Percentiles rank a stretch among this genome's conserved stretches.
Evolutionary conservation across 306 rosid species (phyloP).

Genomic region (Cicer chorassanicum): DNA sequence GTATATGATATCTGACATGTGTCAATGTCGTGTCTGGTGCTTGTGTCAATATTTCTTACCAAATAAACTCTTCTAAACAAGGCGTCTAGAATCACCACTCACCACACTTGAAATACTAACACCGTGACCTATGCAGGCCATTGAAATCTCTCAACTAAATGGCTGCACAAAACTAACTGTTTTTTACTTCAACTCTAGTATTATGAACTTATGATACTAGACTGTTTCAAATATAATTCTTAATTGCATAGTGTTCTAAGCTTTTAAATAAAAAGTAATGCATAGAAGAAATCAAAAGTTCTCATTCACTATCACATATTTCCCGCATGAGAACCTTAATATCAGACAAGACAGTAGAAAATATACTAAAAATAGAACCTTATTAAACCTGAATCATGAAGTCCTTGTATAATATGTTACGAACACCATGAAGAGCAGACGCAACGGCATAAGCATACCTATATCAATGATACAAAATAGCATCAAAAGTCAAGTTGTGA

Average conservation of each 20-base stretch:
- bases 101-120: neutral
- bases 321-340: conserved; percentile 24
- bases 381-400: conserved; percentile 95
- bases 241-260: conserved; percentile 9
- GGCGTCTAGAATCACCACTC: conserved; percentile 5
- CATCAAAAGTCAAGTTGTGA: conserved; percentile 16
- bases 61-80: conserved; percentile 19
- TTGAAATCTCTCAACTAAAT: neutral
- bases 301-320: conserved; percentile 13
- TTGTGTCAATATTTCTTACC: no score
- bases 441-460: conserved; percentile 98
- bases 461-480: conserved; percentile 40
- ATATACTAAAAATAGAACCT: conserved; percentile 33
- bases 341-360: conserved; percentile 3
- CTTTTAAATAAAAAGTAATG: conserved; percentile 1
- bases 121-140: conserved; percentile 18
- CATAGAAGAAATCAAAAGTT: conserved; percentile 23
- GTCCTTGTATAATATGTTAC: conserved; percentile 83
- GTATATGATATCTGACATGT: no score
- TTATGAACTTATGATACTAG: conserved; percentile 14
- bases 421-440: conserved; percentile 84
- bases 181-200: conserved; percentile 11
- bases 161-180: conserved; percentile 22
- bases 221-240: conserved; percentile 6
- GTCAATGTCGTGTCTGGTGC: no score